Conservation (phyloP, 2,329 filamentous ascomycete species). For the Ophiostoma montium region DNA sequence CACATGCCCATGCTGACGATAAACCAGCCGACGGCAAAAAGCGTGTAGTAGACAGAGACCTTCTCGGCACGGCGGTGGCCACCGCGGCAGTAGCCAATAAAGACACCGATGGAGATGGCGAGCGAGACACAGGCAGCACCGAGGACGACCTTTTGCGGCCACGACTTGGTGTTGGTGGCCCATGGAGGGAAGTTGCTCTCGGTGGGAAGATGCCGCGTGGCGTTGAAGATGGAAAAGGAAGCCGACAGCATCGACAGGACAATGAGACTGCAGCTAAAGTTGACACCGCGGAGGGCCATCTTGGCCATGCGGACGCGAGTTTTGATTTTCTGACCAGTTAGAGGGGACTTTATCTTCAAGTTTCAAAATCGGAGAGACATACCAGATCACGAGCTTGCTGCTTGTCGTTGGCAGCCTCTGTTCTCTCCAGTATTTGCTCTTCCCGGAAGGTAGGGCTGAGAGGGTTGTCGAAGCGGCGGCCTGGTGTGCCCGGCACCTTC, state of each 20-base stretch:
- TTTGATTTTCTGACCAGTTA: conserved; percentile 62
- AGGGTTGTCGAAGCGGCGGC: conserved; percentile 56
- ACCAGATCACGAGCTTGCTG: conserved; percentile 80
- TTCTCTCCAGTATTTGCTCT: conserved; percentile 75
- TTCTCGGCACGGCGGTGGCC: conserved; percentile 85
- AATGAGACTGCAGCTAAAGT: conserved; percentile 93
- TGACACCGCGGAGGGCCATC: conserved; percentile 85
- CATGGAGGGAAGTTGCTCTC: conserved; percentile 76
- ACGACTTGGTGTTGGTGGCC: conserved; percentile 64
- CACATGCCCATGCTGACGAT: conserved; percentile 87
- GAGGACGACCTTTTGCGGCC: conserved; percentile 82
- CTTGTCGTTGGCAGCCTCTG: conserved; percentile 67
- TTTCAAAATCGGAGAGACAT: conserved; percentile 26
- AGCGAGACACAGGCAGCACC: conserved; percentile 69
- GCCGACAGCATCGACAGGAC: conserved; percentile 79
- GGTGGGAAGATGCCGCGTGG: conserved; percentile 58
- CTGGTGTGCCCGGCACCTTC: conserved; percentile 73
- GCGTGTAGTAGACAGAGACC: conserved; percentile 85
- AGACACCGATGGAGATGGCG: conserved; percentile 61
- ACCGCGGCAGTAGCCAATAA: conserved; percentile 75
- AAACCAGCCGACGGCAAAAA: conserved; percentile 89
- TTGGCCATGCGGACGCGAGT: conserved; percentile 84
- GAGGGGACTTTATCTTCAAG: background rate
- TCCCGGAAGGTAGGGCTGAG: conserved; percentile 85
- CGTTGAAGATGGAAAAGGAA: conserved; percentile 86